Percentiles rank a stretch among this genome's conserved stretches.
Evolutionary conservation across 495 filamentous ascomycete genomes (phyloP).

Genomic region (Aspergillus indologenus): DNA sequence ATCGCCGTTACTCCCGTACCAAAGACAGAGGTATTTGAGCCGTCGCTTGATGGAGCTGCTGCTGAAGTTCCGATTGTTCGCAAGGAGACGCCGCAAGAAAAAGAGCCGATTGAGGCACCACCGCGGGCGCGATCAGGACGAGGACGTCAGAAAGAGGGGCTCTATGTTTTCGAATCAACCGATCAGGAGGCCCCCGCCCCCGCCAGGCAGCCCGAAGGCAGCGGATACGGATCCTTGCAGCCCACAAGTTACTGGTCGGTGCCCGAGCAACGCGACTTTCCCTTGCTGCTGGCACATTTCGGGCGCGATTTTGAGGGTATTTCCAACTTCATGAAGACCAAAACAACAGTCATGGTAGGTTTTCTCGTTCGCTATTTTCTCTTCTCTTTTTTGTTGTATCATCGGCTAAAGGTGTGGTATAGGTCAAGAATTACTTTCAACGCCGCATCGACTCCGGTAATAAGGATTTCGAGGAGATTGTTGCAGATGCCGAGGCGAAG

Average conservation of each 20-base stretch:
- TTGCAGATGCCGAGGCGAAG: constrained; percentile 67
- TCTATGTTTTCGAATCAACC: constrained; percentile 43
- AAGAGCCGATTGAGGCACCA: constrained; percentile 21
- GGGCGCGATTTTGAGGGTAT: constrained; percentile 87
- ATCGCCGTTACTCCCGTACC: constrained; percentile 24
- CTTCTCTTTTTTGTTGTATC: neutral
- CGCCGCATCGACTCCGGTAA: constrained; percentile 69
- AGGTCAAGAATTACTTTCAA: constrained; percentile 93
- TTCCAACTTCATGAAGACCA: constrained; percentile 82
- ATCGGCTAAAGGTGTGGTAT: constrained; percentile 2
- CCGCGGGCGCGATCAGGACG: constrained; percentile 33
- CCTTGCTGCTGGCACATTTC: constrained; percentile 70
- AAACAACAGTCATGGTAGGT: constrained; percentile 89
- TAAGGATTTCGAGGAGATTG: constrained; percentile 65
- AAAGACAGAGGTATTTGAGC: constrained; percentile 33
- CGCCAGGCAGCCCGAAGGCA: constrained; percentile 27
- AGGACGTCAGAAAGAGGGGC: constrained; percentile 36
- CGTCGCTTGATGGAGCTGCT: constrained; percentile 27
- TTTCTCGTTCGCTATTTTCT: neutral
- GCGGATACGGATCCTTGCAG: constrained; percentile 49
- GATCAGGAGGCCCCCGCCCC: constrained; percentile 31
- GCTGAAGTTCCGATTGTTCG: constrained; percentile 18
- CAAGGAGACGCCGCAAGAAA: constrained; percentile 29
- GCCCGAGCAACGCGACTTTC: constrained; percentile 81
- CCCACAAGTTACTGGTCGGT: constrained; percentile 98